These are phyloP conservation scores for Pleodorina starrii DNA, from an alignment of 139 green algal species.

Conservation along the genomic window DNA sequence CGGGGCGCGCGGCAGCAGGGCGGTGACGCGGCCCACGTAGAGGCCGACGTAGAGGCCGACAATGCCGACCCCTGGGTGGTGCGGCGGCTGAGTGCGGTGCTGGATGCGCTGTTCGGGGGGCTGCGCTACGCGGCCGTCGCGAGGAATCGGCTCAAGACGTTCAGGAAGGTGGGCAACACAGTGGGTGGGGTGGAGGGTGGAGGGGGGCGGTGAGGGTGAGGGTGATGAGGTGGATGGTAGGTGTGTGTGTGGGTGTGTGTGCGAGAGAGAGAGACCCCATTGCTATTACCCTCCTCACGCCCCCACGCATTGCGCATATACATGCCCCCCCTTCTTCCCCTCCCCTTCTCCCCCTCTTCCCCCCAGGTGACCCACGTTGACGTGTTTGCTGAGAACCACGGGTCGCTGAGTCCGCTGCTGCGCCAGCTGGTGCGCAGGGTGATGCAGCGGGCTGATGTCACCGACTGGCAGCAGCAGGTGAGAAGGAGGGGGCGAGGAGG, in stretches of 20 bases:
- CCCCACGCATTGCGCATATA: neutral
- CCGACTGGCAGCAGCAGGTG: slow-evolving; percentile 56
- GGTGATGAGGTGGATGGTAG: neutral
- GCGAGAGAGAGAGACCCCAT: too few relatives aligned
- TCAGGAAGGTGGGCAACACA: neutral
- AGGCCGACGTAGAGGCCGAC: too few relatives aligned
- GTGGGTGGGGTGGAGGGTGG: neutral
- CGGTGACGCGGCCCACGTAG: too few relatives aligned
- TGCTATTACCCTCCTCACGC: neutral
- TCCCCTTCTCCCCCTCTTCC: neutral
- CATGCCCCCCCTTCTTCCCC: neutral
- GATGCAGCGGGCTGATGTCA: slow-evolving; percentile 50
- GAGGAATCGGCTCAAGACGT: neutral
- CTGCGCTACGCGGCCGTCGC: slow-evolving; percentile 34
- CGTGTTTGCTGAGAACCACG: slow-evolving; percentile 56
- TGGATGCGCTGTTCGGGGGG: slow-evolving; percentile 30
- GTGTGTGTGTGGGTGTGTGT: slow-evolving; percentile 1
- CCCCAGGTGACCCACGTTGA: slow-evolving; percentile 56
- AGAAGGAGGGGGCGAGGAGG: neutral
- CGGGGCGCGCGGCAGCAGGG: too few relatives aligned
- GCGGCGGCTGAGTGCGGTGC: neutral
- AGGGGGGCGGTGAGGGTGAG: neutral
- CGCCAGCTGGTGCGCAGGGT: slow-evolving; percentile 51
- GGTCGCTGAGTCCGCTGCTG: slow-evolving; percentile 43
- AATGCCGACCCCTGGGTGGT: too few relatives aligned